phyloP scores from a whole-genome alignment of 768 basidiomycete species.

The Mycena kentingensis region DNA sequence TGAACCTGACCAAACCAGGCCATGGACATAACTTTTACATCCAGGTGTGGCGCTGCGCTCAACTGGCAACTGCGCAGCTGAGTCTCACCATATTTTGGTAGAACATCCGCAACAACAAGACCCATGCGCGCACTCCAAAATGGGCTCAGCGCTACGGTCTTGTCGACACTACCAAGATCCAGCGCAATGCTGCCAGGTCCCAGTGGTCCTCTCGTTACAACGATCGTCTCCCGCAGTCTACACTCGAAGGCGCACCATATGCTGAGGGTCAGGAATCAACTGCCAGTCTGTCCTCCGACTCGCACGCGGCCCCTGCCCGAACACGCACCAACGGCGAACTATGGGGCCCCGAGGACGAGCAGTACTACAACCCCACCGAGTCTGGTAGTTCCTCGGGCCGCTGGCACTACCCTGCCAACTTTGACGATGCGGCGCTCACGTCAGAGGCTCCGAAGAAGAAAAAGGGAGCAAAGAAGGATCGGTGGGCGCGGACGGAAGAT shows the following conservation, averaged over 20 bases:
- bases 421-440: slow-evolving; percentile 58
- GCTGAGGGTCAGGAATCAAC: slow-evolving; percentile 80
- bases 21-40: slow-evolving; percentile 95
- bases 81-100: slow-evolving; percentile 33
- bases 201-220: slow-evolving; percentile 89
- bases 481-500: slow-evolving; percentile 87
- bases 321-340: slow-evolving; percentile 54
- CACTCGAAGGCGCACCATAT: slow-evolving; percentile 67
- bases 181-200: slow-evolving; percentile 76
- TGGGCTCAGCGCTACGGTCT: slow-evolving; percentile 93
- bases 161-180: slow-evolving; percentile 75
- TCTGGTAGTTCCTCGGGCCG: slow-evolving; percentile 50
- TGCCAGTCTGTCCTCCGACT: slow-evolving; percentile 39
- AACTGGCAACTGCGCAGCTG: background rate
- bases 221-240: slow-evolving; percentile 71
- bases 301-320: slow-evolving; percentile 31
- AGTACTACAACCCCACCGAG: slow-evolving; percentile 59
- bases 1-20: slow-evolving; percentile 43
- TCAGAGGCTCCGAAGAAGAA: slow-evolving; percentile 51
- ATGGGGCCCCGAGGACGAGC: slow-evolving; percentile 78
- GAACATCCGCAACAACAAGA: slow-evolving; percentile 97
- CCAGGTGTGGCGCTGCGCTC: slow-evolving; percentile 49
- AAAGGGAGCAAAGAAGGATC: slow-evolving; percentile 82
- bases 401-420: slow-evolving; percentile 88
- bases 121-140: slow-evolving; percentile 88